Percentiles rank a stretch among this genome's conserved stretches.
Conservation (phyloP, 1,139 yeast species). For the Yamadazyma atlantica region DNA sequence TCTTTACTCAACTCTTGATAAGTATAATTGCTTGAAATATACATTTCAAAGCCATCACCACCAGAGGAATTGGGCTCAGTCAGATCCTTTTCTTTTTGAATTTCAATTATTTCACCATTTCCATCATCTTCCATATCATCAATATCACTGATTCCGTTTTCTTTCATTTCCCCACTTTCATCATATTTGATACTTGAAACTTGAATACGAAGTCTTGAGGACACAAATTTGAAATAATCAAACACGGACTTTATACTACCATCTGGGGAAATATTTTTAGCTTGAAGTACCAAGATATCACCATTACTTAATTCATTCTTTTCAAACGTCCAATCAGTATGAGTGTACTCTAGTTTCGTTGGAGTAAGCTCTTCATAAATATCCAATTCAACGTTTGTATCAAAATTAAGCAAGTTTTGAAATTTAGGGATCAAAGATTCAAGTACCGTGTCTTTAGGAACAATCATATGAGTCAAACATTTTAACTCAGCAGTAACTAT, state of each 20-base stretch:
- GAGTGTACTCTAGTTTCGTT: constrained; percentile 50
- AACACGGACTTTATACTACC: constrained; percentile 33
- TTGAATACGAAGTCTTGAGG: constrained; percentile 62
- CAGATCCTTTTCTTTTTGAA: constrained; percentile 10
- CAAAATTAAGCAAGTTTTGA: constrained; percentile 46
- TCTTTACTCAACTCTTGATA: constrained; percentile 61
- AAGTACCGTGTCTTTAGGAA: constrained; percentile 50
- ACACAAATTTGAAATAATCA: constrained; percentile 63
- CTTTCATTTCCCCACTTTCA: constrained; percentile 4
- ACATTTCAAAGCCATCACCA: constrained; percentile 50
- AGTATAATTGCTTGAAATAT: constrained; percentile 64
- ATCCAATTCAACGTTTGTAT: constrained; percentile 36
- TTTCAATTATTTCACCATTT: constrained; percentile 11
- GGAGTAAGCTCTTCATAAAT: constrained; percentile 74
- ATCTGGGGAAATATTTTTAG: constrained; percentile 21
- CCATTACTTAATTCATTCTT: constrained; percentile 73
- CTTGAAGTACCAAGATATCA: constrained; percentile 70
- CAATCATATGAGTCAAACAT: constrained; percentile 66
- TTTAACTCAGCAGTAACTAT: constrained; percentile 48
- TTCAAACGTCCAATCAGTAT: constrained; percentile 51
- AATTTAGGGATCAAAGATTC: constrained; percentile 45
- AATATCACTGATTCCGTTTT: constrained; percentile 37
- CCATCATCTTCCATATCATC: constrained; percentile 40
- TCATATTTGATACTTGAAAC: constrained; percentile 49
- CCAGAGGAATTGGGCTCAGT: constrained; percentile 10